These are phyloP conservation scores for Blepharisma stoltei DNA, from an alignment of 73 alveolate species.

Conservation along the genomic window DNA sequence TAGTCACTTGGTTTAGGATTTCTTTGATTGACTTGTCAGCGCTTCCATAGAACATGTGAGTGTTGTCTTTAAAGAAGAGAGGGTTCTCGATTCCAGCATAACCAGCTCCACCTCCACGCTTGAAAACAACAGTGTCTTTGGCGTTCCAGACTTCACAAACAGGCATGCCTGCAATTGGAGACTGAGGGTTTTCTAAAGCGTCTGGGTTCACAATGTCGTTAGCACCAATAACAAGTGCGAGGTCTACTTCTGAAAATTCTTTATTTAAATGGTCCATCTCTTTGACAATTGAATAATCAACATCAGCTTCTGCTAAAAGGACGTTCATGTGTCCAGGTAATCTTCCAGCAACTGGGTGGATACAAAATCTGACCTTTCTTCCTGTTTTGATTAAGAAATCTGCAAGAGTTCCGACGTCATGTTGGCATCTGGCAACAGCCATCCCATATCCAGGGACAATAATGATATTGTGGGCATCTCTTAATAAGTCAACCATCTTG, in stretches of 20 bases:
- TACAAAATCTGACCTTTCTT: conserved; percentile 67
- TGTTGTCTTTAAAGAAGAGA: conserved; percentile 57
- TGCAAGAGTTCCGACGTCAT: conserved; percentile 43
- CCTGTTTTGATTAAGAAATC: conserved; percentile 36
- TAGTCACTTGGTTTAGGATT: background rate
- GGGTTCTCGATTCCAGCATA: conserved; percentile 79
- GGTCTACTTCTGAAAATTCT: conserved; percentile 69
- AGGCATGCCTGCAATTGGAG: conserved; percentile 85
- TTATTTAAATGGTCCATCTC: conserved; percentile 84
- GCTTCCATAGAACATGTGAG: conserved; percentile 47
- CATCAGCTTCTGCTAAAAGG: conserved; percentile 78
- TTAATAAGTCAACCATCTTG: conserved; percentile 41
- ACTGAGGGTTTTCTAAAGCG: conserved; percentile 67
- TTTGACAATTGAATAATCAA: conserved; percentile 71
- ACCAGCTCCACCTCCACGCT: conserved; percentile 61
- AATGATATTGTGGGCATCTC: conserved; percentile 33
- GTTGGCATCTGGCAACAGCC: conserved; percentile 80
- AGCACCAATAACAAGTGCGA: conserved; percentile 74
- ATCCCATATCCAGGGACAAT: conserved; percentile 80
- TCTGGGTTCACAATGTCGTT: conserved; percentile 77
- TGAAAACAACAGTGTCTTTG: conserved; percentile 61
- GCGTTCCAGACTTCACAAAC: conserved; percentile 77
- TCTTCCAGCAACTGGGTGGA: conserved; percentile 83
- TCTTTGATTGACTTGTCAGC: conserved; percentile 42
- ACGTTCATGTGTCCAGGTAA: conserved; percentile 86